Evolutionary conservation across 1,139 yeast species (phyloP).

Genomic region (Wickerhamomyces sp.): DNA sequence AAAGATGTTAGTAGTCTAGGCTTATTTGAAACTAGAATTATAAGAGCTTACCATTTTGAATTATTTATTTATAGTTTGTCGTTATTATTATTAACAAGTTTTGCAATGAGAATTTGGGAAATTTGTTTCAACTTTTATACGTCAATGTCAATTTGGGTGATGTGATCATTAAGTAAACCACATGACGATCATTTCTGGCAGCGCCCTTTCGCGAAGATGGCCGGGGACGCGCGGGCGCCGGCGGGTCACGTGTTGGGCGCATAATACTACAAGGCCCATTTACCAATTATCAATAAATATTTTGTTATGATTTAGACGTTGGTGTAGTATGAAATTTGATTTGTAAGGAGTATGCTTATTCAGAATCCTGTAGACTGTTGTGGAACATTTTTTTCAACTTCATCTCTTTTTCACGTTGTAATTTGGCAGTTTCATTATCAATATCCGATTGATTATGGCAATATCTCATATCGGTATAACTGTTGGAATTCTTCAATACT

Average conservation of each 20-base stretch:
- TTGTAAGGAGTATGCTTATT: not conserved
- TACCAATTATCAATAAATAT: no score
- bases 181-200: no score
- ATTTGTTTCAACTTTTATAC: not conserved
- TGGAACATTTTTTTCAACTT: conserved; percentile 17
- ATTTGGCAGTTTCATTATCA: conserved; percentile 9
- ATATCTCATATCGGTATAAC: conserved; percentile 18
- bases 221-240: no score
- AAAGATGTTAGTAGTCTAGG: not conserved
- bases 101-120: not conserved
- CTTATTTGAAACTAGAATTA: not conserved
- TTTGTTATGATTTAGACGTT: no score
- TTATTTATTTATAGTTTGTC: no score
- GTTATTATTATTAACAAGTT: no score
- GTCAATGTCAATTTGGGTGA: no score
- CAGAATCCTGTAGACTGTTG: conserved; percentile 3
- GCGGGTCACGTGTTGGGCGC: no score
- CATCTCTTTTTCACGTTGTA: conserved; percentile 18
- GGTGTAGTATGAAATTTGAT: not conserved
- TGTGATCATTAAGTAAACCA: no score
- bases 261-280: no score
- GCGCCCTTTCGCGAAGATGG: no score
- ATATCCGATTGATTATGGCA: not conserved
- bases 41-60: conserved; percentile 7
- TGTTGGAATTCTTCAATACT: conserved; percentile 20